Evolutionary conservation across 306 rosid genomes (phyloP), one percentile per base, ranked within the genome.

Genomic region (Prinsepia uniflora): DNA sequence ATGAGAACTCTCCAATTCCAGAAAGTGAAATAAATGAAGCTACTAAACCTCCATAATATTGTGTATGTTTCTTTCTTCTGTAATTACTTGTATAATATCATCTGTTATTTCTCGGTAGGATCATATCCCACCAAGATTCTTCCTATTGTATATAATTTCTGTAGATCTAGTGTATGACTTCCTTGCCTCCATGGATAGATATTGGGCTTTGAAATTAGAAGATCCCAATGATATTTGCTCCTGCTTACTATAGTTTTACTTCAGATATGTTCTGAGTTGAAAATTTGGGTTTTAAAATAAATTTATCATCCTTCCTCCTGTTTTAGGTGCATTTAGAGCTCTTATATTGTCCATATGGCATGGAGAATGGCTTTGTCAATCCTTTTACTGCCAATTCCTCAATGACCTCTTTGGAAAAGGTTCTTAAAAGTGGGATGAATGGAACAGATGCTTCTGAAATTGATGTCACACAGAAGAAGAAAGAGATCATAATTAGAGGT

Each of bases 251-350:
- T 56, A n/a, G 48, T 19, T 30, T 24, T 65, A 45, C 10, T 7
- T 69, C 36, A n/a, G 41, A 24, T 56, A 8, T 30, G 44, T 22
- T 10, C 50, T 63, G 44, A 42, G 11, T 39, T 9, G 1, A 11
- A 10, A 14, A 41, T 15, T 55, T 10, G 40, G 24, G 15, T 20
- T 41, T 19, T 18, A 1, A 30, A 48, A 22, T 15, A 6, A 30
- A 4, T 59, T 2, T 47, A 11, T 63, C 20, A 10, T 71, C 74
- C 53, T 65, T 76, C 68, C 68, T 30, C 73, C 49, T 82, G 68
- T 69, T 74, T 15, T 81, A 91, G 97, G 97, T 91, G 53, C 96
- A 95, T 68, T 84, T 95, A 90, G 99, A 95, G 86, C 96, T 95
- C 65, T 79, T 91, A 60, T 95, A 95, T 86, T 76, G 64, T 80